Percentiles rank a stretch among this genome's conserved stretches.
Conservation (phyloP, 2,329 filamentous ascomycete genomes). For the Simplicillium aogashimaense region DNA sequence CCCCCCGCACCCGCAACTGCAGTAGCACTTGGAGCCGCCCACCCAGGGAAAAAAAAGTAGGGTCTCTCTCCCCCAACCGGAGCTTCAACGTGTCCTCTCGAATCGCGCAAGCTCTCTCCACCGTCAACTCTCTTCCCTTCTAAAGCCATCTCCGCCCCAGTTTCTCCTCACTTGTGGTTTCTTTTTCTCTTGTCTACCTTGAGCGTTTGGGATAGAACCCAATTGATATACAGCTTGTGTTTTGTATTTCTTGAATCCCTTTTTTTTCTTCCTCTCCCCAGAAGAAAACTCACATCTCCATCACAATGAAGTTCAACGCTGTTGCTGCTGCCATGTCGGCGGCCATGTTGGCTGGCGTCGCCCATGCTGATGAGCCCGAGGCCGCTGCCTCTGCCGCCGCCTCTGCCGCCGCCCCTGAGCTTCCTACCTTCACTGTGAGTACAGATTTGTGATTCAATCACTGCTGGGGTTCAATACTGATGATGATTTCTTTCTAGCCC, state of each 20-base stretch:
- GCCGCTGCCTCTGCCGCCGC: constrained; percentile 48
- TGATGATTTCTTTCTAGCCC: constrained; percentile 48
- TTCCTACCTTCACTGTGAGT: constrained; percentile 83
- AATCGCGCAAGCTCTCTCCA: background rate
- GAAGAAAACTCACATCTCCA: background rate
- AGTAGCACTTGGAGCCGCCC: no score
- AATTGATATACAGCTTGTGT: constrained; percentile 1
- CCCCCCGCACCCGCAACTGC: no score
- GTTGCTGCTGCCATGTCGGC: constrained; percentile 68
- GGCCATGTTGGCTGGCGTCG: constrained; percentile 59
- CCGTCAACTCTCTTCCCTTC: background rate
- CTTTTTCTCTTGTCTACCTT: background rate
- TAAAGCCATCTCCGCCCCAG: background rate
- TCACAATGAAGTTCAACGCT: constrained; percentile 75
- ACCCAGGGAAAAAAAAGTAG: no score
- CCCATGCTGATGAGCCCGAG: constrained; percentile 58
- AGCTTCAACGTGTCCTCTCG: background rate
- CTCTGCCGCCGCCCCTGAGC: constrained; percentile 49
- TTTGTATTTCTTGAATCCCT: constrained; percentile 4
- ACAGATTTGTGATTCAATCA: constrained; percentile 2
- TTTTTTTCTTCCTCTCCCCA: constrained; percentile 16
- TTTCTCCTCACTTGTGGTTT: background rate
- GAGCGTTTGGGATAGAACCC: background rate
- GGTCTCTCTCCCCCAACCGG: background rate
- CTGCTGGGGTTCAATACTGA: constrained; percentile 9